These are phyloP conservation scores for Pyrenochaeta sp. DNA, from an alignment of 2,329 filamentous ascomycete genomes.

Conservation along the genomic window DNA sequence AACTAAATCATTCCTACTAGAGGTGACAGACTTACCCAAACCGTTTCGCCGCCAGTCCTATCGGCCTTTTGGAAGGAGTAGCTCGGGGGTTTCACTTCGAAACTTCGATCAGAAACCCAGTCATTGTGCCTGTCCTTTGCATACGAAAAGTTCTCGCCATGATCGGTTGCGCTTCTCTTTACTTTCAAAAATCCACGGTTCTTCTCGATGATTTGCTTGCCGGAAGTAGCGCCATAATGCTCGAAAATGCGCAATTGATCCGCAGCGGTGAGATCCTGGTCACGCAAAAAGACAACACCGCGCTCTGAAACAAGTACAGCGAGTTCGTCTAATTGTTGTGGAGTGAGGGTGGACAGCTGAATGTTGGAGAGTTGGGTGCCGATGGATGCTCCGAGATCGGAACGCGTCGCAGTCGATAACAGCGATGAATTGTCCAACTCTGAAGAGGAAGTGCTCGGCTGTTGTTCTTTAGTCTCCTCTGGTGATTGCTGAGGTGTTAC, in stretches of 20 bases:
- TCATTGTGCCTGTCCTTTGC: not conserved
- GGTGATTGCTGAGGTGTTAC: not conserved
- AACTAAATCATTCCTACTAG: not conserved
- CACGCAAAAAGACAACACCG: constrained; percentile 63
- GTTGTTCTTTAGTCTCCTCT: not conserved
- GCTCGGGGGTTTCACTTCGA: constrained; percentile 10
- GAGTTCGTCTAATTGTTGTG: constrained; percentile 58
- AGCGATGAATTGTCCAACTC: constrained; percentile 17
- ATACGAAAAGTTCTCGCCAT: not conserved
- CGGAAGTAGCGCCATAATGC: not conserved
- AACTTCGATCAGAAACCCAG: constrained; percentile 8
- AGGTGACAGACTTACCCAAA: constrained; percentile 1
- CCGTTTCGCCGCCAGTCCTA: constrained; percentile 1
- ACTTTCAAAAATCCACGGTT: not conserved
- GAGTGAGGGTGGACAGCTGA: constrained; percentile 53
- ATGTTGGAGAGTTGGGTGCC: constrained; percentile 32
- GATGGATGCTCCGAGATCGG: constrained; percentile 23
- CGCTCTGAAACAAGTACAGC: constrained; percentile 58
- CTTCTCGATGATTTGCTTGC: constrained; percentile 2
- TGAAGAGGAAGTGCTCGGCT: not conserved
- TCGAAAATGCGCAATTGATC: constrained; percentile 3
- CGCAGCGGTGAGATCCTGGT: constrained; percentile 49
- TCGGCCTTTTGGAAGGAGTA: constrained; percentile 7
- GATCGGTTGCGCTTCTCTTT: not conserved
- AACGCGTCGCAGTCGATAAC: constrained; percentile 3